Evolutionary conservation across 176 grass and related monocot species (phyloP), one percentile per base, ranked within the genome.

Genomic region (Oryza australiensis): DNA sequence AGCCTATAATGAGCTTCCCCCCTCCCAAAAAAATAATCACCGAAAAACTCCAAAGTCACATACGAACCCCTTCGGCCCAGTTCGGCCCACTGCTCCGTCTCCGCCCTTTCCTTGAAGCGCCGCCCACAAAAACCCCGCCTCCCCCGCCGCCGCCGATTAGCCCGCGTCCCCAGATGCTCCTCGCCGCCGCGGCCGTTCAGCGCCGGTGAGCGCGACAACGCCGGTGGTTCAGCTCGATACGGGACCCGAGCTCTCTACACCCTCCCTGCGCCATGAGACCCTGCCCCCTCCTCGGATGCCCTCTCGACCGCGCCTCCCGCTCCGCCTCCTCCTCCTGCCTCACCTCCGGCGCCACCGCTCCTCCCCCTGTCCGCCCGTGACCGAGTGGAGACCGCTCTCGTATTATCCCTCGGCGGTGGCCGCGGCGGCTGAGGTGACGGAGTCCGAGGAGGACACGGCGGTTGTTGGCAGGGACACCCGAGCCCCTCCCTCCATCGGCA

Each of bases 201-300:
- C 34, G 18, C 70, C 29, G 11, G 7, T 7, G 45, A 67, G 32
- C 45, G 14, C 49, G 45, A 42, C 41, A 1, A 9, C 60, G 7
- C 62, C 22, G 26, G 26, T 5, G 14, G 8, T 28, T 42, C 18
- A 26, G 66, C 22, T 22, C 13, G 26, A 37, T 26, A n/a, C 0
- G 14, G 14, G 0, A 1, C 6, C 18, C 0, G 18, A 65, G 72
- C 12, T 71, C n/a, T 20, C 0, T 4, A 7, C 4, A 1, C 28
- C 2, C 69, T 80, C 66, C 41, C 37, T 16, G 43, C 22, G 43
- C 70, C 76, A 86, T 87, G 83, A 86, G 30, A 76, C 75, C 55
- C 34, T 83, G 35, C 48, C 75, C 72, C 26, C 27, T 80, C n/a
- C 27, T 80, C 84, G 83, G 87, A 92, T 92, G 90, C 76, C 67